Evolutionary conservation across 2,329 filamentous ascomycete genomes (phyloP), one percentile per base, ranked within the genome.

Genomic region (Ophiostoma triangulosporum): DNA sequence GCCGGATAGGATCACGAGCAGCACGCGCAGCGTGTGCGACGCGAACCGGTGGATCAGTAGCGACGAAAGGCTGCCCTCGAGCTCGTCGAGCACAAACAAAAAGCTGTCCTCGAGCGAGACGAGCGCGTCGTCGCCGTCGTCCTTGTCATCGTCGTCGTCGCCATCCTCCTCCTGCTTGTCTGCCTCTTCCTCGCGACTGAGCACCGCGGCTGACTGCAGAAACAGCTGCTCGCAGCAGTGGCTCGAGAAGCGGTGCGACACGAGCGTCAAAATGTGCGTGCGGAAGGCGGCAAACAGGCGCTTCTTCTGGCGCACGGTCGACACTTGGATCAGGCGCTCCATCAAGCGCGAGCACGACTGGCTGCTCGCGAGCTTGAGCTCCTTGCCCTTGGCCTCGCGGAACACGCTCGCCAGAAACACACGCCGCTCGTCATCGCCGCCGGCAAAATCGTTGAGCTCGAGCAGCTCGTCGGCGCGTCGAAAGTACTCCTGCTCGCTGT

Each of bases 141-240:
- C 68, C 62, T 72, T 64, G 4, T 70, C 68, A 6, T n/a, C 26
- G 14, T 29, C 43, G 1, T 52, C 58, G 24, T 74, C 64, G 51
- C 69, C 67, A 35, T 71, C 68, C 14, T 29, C 67, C 3, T 29
- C 58, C 4, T 69, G 64, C 45, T 72, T 72, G 22, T 72, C 71
- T 20, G 65, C 66, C 3, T 53, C 58, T 22, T 74, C 64, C 51
- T 69, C 67, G 3, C 69, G 67, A 66, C 11, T 70, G 66, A 51
- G 71, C 68, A 71, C 45, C 64, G 77, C 59, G 65, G 90, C 90
- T 1, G 87, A 85, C 59, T 86, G 81, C 49, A 90, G 73, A 66
- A 98, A 97, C 31, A 98, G 76, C 26, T 88, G 88, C 70, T 98
- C 93, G 66, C 90, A 96, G 69, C 91, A 97, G 71, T 98, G 93